These are phyloP conservation scores for Rhodosporidiobolus odoratus DNA, from an alignment of 768 basidiomycete species.

Conservation along the genomic window DNA sequence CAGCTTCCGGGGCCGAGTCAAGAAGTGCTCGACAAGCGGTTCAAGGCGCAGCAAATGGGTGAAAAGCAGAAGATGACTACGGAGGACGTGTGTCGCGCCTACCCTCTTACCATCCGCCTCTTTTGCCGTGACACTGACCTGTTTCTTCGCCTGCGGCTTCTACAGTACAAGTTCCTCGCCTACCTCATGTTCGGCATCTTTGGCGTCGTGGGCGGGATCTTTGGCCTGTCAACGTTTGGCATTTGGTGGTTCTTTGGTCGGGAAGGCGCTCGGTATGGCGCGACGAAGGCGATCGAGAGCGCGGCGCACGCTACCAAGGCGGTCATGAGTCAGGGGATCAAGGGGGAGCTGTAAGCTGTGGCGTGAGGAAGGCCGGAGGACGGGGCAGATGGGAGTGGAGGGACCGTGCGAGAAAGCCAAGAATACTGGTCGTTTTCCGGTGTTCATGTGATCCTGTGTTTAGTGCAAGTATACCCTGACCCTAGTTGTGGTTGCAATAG, in stretches of 20 bases:
- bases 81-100: constrained; percentile 21
- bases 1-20: constrained; percentile 27
- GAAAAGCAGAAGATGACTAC: constrained; percentile 11
- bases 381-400: too few species aligned
- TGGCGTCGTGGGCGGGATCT: constrained; percentile 15
- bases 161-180: constrained; percentile 32
- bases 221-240: neutral
- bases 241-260: constrained; percentile 16
- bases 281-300: neutral
- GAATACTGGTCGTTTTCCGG: too few species aligned
- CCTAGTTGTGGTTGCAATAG: too few species aligned
- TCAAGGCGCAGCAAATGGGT: neutral
- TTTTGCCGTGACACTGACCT: neutral
- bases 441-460: too few species aligned
- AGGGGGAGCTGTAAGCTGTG: constrained; percentile 6
- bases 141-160: neutral
- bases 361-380: too few species aligned
- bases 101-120: neutral
- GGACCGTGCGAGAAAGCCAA: too few species aligned
- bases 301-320: neutral
- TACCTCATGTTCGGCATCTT: constrained; percentile 19
- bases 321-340: neutral
- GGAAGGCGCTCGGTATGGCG: neutral
- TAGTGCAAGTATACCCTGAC: too few species aligned
- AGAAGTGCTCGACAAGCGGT: constrained; percentile 15